phyloP scores from a whole-genome alignment of 345 rosid species.

The Eutrema yunnanense region DNA sequence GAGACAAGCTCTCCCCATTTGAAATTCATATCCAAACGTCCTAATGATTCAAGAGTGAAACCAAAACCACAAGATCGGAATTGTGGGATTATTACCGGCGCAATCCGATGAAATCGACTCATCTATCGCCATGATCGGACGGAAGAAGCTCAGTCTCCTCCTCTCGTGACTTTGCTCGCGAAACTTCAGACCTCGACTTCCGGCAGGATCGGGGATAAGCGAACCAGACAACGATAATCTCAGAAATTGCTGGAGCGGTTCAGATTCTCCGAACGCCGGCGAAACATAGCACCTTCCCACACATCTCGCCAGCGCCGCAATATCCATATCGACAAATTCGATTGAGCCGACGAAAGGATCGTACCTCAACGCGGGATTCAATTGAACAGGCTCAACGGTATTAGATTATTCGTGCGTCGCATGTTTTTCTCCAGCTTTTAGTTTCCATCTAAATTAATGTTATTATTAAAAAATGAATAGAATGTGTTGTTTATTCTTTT shows the following conservation, averaged over 20 bases:
- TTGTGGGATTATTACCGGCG: not conserved
- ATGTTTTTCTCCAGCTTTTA: not conserved
- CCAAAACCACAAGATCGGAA: not conserved
- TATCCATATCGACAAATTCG: not conserved
- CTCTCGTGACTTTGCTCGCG: constrained; percentile 12
- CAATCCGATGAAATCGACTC: constrained; percentile 33
- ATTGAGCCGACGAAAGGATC: not conserved
- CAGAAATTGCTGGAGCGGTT: constrained; percentile 7
- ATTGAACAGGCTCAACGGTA: constrained; percentile 9
- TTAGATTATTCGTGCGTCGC: not conserved
- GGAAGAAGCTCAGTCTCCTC: constrained; percentile 30
- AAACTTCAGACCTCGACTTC: not conserved
- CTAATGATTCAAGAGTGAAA: not conserved
- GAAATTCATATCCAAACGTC: not conserved
- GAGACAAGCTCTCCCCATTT: not conserved
- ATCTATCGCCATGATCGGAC: constrained; percentile 41
- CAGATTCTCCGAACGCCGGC: constrained; percentile 7
- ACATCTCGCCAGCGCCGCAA: constrained; percentile 17
- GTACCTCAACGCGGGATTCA: not conserved
- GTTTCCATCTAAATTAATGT: not conserved
- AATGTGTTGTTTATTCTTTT: not conserved
- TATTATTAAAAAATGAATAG: not conserved
- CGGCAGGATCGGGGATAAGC: not conserved
- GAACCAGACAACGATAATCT: constrained; percentile 3
- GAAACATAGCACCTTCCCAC: constrained; percentile 7